A percentile compares a stretch with the other conserved stretches of the same genome.
phyloP scores from a whole-genome alignment of 106 monocot species.

The Dendrobium officinale region DNA sequence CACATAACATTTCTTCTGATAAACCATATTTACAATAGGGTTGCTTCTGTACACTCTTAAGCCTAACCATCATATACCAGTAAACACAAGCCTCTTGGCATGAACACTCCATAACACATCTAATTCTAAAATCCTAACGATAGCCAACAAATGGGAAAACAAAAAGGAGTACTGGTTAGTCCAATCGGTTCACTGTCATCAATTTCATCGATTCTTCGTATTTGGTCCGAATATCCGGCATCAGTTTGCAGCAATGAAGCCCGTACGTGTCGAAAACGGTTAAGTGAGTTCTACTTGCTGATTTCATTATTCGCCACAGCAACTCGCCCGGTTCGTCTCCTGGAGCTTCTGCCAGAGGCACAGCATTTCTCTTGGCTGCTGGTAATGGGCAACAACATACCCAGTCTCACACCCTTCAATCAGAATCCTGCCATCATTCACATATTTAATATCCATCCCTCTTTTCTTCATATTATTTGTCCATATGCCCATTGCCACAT shows the following conservation, averaged over 20 bases:
- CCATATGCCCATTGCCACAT: conserved; percentile 99
- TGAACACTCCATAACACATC: not conserved
- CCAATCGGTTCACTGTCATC: not conserved
- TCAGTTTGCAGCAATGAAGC: not conserved
- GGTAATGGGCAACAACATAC: conserved; percentile 91
- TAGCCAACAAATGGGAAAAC: not conserved
- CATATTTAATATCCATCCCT: conserved; percentile 57
- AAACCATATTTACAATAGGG: not conserved
- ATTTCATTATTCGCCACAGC: conserved; percentile 35
- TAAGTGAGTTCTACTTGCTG: not conserved
- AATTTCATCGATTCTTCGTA: not conserved
- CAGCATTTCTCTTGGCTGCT: conserved; percentile 73
- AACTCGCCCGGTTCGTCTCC: conserved; percentile 39
- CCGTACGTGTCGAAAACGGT: not conserved
- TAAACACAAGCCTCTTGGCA: too few relatives aligned
- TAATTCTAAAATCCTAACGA: not conserved
- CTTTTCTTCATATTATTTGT: conserved; percentile 57
- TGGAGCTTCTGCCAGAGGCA: conserved; percentile 89
- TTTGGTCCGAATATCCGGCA: too few relatives aligned
- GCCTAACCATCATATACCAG: too few relatives aligned
- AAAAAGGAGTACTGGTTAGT: not conserved
- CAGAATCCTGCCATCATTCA: conserved; percentile 54
- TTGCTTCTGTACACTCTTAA: too few relatives aligned
- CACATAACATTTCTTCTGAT: too few relatives aligned
- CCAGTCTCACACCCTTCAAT: conserved; percentile 58